Evolutionary conservation across 2,329 filamentous ascomycete genomes (phyloP), one percentile per base, ranked within the genome.

Genomic region (Coleophoma eucalyptorum): DNA sequence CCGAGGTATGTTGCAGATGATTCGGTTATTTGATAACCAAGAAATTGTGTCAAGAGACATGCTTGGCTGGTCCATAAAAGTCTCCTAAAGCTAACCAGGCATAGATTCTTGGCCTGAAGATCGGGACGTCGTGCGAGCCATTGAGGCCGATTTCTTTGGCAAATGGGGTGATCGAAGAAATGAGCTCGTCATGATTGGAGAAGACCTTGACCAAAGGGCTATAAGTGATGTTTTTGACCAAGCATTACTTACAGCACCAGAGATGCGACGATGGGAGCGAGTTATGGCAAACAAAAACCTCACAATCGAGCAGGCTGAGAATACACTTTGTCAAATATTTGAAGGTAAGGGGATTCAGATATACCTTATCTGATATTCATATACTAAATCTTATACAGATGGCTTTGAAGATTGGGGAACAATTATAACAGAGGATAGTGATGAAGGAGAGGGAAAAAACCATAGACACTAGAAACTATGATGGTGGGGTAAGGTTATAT

Each of bases 101-200:
- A n/a, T n/a, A 44, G 42, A 44, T 20, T 20, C 41, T 8, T 48
- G 46, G 46, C 46, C 46, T 16, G 16, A 26, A 18, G 46, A 48
- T 16, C 8, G 18, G 32, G 46, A 31, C 12, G 20, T 48, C 21
- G 46, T 48, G 10, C 41, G 18, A 41, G 35, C 46, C 15, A 48
- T 48, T 33, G 46, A 48, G 31, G 54, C 54, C 18, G 49, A 41
- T 18, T 53, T 52, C 43, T 44, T 43, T 4, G 26, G 49, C 4
- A 46, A 41, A 2, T 54, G 31, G 69, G 86, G 84, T 1, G 86
- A 90, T 57, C 74, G 86, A 1, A 73, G 86, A 2, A 86, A 90
- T 62, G 86, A 90, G 64, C 64, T 90, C 6, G 86, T 90, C 3
- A 87, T 90, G 53, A 89, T 90, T 51, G 86, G 86, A 0, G 84